Percentiles rank a stretch among this genome's conserved stretches.
Evolutionary conservation across 495 filamentous ascomycete genomes (phyloP).

Genomic region (Glonium stellatum): DNA sequence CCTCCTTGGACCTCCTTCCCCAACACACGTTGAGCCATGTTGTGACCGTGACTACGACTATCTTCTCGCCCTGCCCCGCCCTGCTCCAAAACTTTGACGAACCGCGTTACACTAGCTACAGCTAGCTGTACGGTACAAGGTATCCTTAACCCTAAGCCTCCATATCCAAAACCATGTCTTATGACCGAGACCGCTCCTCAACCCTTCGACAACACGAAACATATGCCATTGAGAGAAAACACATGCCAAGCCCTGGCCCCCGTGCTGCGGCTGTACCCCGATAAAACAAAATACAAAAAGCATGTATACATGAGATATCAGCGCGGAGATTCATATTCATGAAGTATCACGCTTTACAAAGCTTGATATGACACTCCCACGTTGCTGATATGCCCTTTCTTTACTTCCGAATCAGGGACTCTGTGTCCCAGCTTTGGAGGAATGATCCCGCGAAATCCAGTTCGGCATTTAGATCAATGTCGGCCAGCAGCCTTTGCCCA

Average conservation of each 20-base stretch:
- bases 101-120: not conserved
- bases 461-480: slow-evolving; percentile 1
- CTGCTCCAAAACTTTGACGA: not conserved
- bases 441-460: not conserved
- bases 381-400: not conserved
- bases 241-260: not conserved
- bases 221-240: not conserved
- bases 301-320: not conserved
- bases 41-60: too few relatives aligned
- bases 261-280: not conserved
- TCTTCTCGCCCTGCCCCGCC: too few relatives aligned
- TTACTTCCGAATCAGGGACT: not conserved
- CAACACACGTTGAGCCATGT: too few relatives aligned
- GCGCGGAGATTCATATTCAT: not conserved
- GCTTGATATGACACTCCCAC: not conserved
- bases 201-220: not conserved
- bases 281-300: not conserved
- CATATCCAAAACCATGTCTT: not conserved
- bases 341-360: too few relatives aligned
- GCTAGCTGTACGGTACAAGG: not conserved
- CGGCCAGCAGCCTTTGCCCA: not conserved
- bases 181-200: not conserved
- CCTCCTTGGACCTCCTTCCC: too few relatives aligned
- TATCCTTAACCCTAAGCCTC: not conserved
- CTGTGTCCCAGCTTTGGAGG: not conserved